These are phyloP conservation scores for Eustoma russellianum DNA, from an alignment of 257 asterid species.

Conservation along the genomic window DNA sequence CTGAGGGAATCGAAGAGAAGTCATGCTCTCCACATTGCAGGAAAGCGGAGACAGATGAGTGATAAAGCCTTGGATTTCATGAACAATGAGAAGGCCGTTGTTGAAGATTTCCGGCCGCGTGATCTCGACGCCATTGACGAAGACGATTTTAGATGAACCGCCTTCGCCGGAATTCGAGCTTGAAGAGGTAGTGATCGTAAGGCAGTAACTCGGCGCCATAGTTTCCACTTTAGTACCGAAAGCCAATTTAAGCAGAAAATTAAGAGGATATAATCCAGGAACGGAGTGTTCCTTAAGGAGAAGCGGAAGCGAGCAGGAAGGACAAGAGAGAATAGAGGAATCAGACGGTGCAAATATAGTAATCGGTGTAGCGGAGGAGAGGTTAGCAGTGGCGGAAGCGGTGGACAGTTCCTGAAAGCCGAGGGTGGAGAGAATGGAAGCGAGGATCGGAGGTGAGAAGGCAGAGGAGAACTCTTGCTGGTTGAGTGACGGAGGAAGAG, in stretches of 20 bases:
- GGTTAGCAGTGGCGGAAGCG: constrained; percentile 41
- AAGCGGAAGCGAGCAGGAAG: constrained; percentile 39
- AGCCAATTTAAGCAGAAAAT: constrained; percentile 50
- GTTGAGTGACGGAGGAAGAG: constrained; percentile 33
- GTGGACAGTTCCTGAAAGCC: constrained; percentile 75
- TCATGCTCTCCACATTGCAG: constrained; percentile 55
- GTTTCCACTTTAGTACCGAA: constrained; percentile 83
- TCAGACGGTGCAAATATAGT: constrained; percentile 81
- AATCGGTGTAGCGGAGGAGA: constrained; percentile 54
- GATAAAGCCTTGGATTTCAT: constrained; percentile 56
- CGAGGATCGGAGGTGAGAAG: constrained; percentile 28
- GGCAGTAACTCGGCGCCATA: constrained; percentile 55
- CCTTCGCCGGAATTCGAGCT: constrained; percentile 2
- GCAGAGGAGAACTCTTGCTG: not conserved
- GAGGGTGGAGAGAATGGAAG: constrained; percentile 60
- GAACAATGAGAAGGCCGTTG: constrained; percentile 54
- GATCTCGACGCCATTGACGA: constrained; percentile 57
- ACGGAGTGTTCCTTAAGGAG: constrained; percentile 76
- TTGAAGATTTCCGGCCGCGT: constrained; percentile 56
- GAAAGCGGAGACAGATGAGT: constrained; percentile 64
- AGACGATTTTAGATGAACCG: constrained; percentile 18
- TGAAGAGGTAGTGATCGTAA: constrained; percentile 39
- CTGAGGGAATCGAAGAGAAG: constrained; percentile 40
- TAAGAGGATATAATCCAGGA: constrained; percentile 63
- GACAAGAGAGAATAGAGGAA: constrained; percentile 67